phyloP scores from a whole-genome alignment of 768 basidiomycete species.

The Suillus americanus region DNA sequence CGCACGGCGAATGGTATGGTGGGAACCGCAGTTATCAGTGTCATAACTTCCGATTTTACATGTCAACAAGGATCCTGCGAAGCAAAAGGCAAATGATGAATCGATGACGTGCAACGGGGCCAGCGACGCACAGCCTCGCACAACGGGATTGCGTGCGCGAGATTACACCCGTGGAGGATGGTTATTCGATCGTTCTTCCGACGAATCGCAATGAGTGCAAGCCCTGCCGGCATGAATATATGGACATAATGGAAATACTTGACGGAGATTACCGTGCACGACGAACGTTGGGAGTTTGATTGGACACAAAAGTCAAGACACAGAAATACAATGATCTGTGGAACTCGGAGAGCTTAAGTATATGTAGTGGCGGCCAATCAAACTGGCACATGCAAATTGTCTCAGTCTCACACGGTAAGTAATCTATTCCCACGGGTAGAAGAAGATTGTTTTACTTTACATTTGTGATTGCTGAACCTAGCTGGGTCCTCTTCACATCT shows the following conservation, averaged over 20 bases:
- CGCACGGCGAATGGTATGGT: neutral
- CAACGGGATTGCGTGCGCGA: neutral
- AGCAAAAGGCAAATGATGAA: neutral
- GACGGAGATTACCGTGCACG: neutral
- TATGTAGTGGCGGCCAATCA: neutral
- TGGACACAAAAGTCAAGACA: neutral
- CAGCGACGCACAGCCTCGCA: no score
- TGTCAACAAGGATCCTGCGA: neutral
- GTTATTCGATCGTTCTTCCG: neutral
- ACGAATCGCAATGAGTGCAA: neutral
- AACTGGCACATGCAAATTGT: neutral
- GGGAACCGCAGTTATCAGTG: neutral
- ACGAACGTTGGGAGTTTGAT: constrained; percentile 1
- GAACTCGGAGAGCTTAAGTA: neutral
- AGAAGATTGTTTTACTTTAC: constrained; percentile 9
- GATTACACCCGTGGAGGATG: neutral
- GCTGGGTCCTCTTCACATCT: constrained; percentile 14
- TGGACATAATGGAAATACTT: neutral
- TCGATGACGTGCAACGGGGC: neutral
- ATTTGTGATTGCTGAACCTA: constrained; percentile 12
- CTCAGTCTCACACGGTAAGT: neutral
- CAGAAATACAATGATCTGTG: neutral
- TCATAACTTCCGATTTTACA: neutral
- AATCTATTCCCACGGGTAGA: constrained; percentile 4
- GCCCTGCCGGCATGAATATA: neutral